Conservation (phyloP, 2,329 filamentous ascomycete species). For the Botrytis aclada region DNA sequence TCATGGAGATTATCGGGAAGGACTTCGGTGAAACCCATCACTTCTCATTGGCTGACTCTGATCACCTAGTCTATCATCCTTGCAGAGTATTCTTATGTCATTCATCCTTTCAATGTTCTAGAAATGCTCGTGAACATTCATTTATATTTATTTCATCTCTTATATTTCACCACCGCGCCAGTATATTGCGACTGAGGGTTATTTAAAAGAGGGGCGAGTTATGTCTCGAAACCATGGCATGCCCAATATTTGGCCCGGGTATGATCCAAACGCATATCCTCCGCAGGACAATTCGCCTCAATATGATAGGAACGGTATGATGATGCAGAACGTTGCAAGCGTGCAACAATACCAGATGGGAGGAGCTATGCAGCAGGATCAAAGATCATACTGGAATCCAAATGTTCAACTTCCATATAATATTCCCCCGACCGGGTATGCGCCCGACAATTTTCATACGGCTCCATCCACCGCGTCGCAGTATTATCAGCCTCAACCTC, state of each 20-base stretch:
- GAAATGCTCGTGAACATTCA: neutral
- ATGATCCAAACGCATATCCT: slow-evolving; percentile 20
- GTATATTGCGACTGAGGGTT: neutral
- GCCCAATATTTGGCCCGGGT: slow-evolving; percentile 14
- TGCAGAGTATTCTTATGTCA: slow-evolving; percentile 12
- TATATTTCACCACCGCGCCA: neutral
- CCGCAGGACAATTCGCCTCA: slow-evolving; percentile 15
- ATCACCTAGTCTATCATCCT: neutral
- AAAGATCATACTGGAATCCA: slow-evolving; percentile 14
- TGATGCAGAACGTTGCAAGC: slow-evolving; percentile 15
- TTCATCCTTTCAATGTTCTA: neutral
- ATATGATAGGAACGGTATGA: slow-evolving; percentile 13
- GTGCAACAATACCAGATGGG: slow-evolving; percentile 16
- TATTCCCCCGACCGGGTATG: slow-evolving; percentile 13
- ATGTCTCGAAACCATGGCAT: slow-evolving; percentile 21
- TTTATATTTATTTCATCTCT: slow-evolving; percentile 4
- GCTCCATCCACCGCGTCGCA: slow-evolving; percentile 16
- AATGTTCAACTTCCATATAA: slow-evolving; percentile 13
- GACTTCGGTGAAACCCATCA: neutral
- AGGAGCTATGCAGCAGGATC: slow-evolving; percentile 10
- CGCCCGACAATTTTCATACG: slow-evolving; percentile 12
- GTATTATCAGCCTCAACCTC: slow-evolving; percentile 20
- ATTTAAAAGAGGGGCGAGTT: slow-evolving; percentile 7
- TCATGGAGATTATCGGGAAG: neutral
- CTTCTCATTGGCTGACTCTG: neutral